These are phyloP conservation scores for Daedaleopsis nitida DNA, from an alignment of 768 basidiomycete species.

Conservation along the genomic window DNA sequence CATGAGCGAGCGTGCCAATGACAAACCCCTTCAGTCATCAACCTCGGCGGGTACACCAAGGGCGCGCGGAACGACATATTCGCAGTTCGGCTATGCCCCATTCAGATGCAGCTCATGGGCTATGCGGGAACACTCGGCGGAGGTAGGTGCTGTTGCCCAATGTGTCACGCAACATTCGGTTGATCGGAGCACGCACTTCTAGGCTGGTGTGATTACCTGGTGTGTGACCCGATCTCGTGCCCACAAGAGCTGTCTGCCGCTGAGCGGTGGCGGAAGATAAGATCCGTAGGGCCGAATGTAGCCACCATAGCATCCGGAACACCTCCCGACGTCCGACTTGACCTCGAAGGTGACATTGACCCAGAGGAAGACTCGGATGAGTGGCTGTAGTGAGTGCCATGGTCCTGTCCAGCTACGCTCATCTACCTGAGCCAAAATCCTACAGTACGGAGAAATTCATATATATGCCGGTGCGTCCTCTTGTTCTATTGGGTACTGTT, in stretches of 20 bases:
- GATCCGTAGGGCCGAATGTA: background rate
- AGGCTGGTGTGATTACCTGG: constrained; percentile 53
- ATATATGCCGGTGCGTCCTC: constrained; percentile 46
- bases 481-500: background rate
- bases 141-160: constrained; percentile 25
- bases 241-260: constrained; percentile 41
- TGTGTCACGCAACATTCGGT: no score
- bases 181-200: background rate
- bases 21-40: constrained; percentile 36
- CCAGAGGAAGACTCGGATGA: constrained; percentile 39
- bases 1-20: background rate
- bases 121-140: constrained; percentile 50
- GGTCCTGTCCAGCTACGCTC: background rate
- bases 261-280: constrained; percentile 30
- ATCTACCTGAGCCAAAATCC: background rate
- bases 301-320: background rate
- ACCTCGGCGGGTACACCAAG: constrained; percentile 53
- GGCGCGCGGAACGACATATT: constrained; percentile 55
- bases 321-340: constrained; percentile 31
- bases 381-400: constrained; percentile 46
- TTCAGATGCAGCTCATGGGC: constrained; percentile 53
- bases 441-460: constrained; percentile 46
- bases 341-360: constrained; percentile 41
- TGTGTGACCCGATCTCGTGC: constrained; percentile 46
- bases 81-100: constrained; percentile 48